phyloP scores from a whole-genome alignment of 1,284 basidiomycete genomes.

The Cutaneotrichosporon daszewskae region DNA sequence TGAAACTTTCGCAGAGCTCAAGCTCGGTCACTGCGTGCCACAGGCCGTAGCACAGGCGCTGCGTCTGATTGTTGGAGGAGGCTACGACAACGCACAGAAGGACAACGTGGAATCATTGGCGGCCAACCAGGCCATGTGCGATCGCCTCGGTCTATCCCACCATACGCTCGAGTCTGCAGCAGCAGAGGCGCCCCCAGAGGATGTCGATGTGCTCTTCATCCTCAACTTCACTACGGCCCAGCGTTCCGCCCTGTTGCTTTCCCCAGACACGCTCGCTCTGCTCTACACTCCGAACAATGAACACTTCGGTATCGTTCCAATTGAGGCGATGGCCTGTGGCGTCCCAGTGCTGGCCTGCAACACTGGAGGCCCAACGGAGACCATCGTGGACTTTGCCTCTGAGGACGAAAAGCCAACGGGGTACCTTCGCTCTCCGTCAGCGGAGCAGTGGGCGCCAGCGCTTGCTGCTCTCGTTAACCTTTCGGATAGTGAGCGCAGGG shows the following conservation, averaged over 20 bases:
- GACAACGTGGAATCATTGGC: constrained; percentile 66
- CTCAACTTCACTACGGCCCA: constrained; percentile 79
- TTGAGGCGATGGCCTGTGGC: constrained; percentile 91
- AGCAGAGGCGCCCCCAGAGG: constrained; percentile 43
- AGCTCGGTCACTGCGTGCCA: constrained; percentile 20
- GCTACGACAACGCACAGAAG: constrained; percentile 63
- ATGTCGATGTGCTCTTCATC: constrained; percentile 70
- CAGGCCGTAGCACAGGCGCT: constrained; percentile 26
- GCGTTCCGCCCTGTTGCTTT: constrained; percentile 66
- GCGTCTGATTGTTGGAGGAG: constrained; percentile 72
- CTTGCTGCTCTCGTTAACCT: constrained; percentile 60
- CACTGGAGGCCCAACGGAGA: constrained; percentile 88
- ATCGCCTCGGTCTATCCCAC: constrained; percentile 52
- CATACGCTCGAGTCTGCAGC: constrained; percentile 48
- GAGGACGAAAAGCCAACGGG: constrained; percentile 55
- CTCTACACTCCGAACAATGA: constrained; percentile 94
- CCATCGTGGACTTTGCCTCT: constrained; percentile 58
- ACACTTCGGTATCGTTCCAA: constrained; percentile 94
- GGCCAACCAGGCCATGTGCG: constrained; percentile 57
- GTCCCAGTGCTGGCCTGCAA: constrained; percentile 83
- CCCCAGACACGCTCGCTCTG: constrained; percentile 61
- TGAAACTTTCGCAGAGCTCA: constrained; percentile 57
- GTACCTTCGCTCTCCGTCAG: constrained; percentile 56
- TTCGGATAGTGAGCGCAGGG: constrained; percentile 49
- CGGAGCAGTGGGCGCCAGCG: constrained; percentile 63